Percentiles rank a stretch among this genome's conserved stretches.
These are phyloP conservation scores for Neurospora pannonica DNA, from an alignment of 495 filamentous ascomycete genomes.

Conservation along the genomic window DNA sequence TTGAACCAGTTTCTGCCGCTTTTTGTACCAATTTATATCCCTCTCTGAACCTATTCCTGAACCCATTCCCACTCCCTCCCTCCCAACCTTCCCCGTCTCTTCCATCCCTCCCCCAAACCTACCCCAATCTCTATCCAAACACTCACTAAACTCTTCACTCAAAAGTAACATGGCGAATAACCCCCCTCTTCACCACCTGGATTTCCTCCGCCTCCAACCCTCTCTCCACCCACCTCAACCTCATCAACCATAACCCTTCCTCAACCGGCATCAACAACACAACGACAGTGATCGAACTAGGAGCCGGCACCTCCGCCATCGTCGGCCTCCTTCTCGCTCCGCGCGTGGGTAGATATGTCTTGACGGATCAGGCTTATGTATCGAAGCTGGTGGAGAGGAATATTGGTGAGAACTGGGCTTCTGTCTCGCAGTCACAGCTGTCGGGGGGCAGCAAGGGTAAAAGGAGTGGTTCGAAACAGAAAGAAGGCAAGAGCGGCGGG, in stretches of 20 bases:
- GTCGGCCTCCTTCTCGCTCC: conserved; percentile 57
- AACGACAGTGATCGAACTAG: conserved; percentile 56
- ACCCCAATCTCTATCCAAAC: no score
- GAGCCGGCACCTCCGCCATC: conserved; percentile 75
- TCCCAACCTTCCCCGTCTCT: no score
- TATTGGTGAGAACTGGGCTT: conserved; percentile 49
- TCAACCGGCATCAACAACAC: conserved; percentile 39
- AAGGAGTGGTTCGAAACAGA: no score
- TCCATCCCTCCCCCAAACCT: no score
- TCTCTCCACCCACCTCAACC: conserved; percentile 49
- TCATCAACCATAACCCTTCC: conserved; percentile 27
- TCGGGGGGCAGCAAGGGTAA: no score
- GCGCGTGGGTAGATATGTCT: conserved; percentile 54
- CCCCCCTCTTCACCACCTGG: conserved; percentile 78
- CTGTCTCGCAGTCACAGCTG: no score
- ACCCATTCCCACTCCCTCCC: no score
- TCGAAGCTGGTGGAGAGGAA: conserved; percentile 65
- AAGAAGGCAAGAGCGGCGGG: no score
- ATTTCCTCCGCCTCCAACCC: conserved; percentile 53
- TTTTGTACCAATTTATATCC: no score
- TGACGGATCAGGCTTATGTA: conserved; percentile 87
- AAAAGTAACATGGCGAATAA: conserved; percentile 84
- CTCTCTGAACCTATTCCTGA: no score
- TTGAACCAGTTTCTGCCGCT: no score
- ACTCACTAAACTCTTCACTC: no score